phyloP scores from a whole-genome alignment of 768 basidiomycete genomes.

The Rhizopogon vinicolor region DNA sequence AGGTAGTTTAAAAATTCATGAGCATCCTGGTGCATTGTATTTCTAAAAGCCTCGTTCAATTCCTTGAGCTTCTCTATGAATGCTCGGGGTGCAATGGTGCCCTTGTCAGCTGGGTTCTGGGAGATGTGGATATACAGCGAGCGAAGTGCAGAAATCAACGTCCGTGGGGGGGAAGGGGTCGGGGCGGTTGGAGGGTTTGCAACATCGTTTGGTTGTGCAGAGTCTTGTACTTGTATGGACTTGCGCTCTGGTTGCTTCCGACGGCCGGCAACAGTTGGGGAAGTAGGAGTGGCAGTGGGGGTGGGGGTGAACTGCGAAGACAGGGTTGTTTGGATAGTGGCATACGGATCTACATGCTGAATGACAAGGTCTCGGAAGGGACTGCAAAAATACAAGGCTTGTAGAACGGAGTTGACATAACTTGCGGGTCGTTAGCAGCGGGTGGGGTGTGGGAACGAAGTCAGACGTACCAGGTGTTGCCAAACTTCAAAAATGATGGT shows the following conservation, averaged over 20 bases:
- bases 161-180: constrained; percentile 59
- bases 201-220: constrained; percentile 20
- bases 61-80: constrained; percentile 94
- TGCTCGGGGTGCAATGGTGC: constrained; percentile 83
- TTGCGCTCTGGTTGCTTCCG: constrained; percentile 55
- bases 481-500: constrained; percentile 57
- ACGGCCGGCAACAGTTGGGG: constrained; percentile 32
- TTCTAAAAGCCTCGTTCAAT: constrained; percentile 86
- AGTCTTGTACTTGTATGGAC: constrained; percentile 25
- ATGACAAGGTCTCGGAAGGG: constrained; percentile 90
- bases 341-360: constrained; percentile 55
- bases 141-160: constrained; percentile 88
- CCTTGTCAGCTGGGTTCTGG: constrained; percentile 69
- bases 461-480: constrained; percentile 82
- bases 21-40: constrained; percentile 95
- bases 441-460: constrained; percentile 2
- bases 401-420: constrained; percentile 98
- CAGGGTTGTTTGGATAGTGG: constrained; percentile 29
- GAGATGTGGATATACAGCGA: constrained; percentile 88
- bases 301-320: constrained; percentile 18
- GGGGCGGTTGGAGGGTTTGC: constrained; percentile 33
- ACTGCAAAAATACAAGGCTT: constrained; percentile 92
- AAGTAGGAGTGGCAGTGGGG: constrained; percentile 16
- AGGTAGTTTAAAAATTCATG: constrained; percentile 97
- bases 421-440: constrained; percentile 35